Evolutionary conservation across 768 basidiomycete genomes (phyloP), one percentile per base, ranked within the genome.

Genomic region (Auriscalpium orientale): DNA sequence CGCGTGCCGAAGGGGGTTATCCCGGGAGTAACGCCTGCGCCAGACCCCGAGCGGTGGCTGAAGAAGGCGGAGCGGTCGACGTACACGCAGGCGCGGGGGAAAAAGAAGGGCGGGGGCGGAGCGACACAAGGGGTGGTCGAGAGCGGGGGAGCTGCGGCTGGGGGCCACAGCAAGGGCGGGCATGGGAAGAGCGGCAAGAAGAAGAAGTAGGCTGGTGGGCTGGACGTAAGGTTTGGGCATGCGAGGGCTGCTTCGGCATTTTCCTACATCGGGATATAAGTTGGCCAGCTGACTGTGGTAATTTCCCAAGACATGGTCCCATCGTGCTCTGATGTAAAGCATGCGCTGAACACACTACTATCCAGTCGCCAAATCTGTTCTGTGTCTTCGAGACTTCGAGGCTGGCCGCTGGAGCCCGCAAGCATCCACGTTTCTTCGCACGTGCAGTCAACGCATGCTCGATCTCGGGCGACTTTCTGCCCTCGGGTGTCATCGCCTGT

Each of bases 41-140:
- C 91, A 35, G 90, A 92, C 71, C 89, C 90, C 22, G 90, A 92
- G 68, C 75, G 90, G 59, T 92, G 90, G 90, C 67, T 92, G 57
- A 92, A 92, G 80, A 92, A 90, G 74, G 87, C 81, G 52, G 88
- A 91, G 68, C 75, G 89, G 49, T 78, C 85, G 13, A 80, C 76
- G 28, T 82, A 79, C 66, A 66, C 64, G 38, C 74, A 74, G 16
- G 74, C 76, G 52, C 77, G 77, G 44, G 80, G 71, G 65, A 76
- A 80, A 67, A 79, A 79, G 62, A 82, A 77, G 63, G 74, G 72
- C 18, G 78, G 79, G 46, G 82, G 82, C 40, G 77, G 77, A 10
- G 87, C 88, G 20, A 90, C 86, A 13, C 89, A 91, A 70, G 89
- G 89, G 12, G 65, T 76, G 33, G 78, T 80, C 46, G 70, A 68